phyloP scores from a whole-genome alignment of 2,329 filamentous ascomycete genomes.

The Alternaria dauci region DNA sequence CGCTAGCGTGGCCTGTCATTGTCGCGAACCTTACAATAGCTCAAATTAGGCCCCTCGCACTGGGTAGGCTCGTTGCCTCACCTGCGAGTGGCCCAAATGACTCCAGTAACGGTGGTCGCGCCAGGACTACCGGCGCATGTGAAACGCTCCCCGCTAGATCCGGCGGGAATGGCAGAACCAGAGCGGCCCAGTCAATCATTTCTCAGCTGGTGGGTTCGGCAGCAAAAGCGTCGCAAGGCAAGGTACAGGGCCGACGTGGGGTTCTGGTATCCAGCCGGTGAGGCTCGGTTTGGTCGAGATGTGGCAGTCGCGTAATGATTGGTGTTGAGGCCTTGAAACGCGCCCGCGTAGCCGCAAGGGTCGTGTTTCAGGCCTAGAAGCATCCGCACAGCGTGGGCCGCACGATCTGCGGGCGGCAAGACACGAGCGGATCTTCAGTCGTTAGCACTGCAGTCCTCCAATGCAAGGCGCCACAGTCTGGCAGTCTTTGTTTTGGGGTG shows the following conservation, averaged over 20 bases:
- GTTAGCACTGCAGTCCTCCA: constrained; percentile 23
- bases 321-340: constrained; percentile 40
- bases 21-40: constrained; percentile 43
- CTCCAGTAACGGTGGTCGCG: constrained; percentile 32
- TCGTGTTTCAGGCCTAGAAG: constrained; percentile 46
- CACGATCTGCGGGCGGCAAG: constrained; percentile 44
- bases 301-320: constrained; percentile 46
- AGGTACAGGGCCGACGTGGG: constrained; percentile 10
- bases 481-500: constrained; percentile 9
- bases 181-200: constrained; percentile 24
- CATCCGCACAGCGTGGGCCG: constrained; percentile 25
- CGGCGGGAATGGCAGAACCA: constrained; percentile 24
- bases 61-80: constrained; percentile 33
- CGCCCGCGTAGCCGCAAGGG: constrained; percentile 31
- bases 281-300: constrained; percentile 40
- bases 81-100: constrained; percentile 47
- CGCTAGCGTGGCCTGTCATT: constrained; percentile 30
- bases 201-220: constrained; percentile 18
- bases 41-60: constrained; percentile 38
- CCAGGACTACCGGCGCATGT: constrained; percentile 27
- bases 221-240: constrained; percentile 10
- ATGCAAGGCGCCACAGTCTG: constrained; percentile 17
- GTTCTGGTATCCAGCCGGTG: constrained; percentile 31
- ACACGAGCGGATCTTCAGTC: constrained; percentile 26
- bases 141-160: constrained; percentile 36